Conservation (phyloP, 2,329 filamentous ascomycete species). For the Zymoseptoria brevis region DNA sequence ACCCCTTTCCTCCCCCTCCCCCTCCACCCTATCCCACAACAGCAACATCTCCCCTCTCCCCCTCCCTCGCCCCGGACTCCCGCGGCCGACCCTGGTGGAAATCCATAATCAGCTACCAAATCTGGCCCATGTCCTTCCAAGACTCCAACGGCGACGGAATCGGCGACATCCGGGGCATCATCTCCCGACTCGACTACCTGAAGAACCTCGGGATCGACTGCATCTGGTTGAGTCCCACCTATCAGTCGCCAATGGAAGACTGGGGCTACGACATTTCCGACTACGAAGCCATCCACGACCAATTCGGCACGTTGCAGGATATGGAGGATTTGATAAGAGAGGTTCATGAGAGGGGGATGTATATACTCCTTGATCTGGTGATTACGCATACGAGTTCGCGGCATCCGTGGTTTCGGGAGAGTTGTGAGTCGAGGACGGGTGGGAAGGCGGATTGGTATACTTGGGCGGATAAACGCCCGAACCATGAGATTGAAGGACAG, state of each 20-base stretch:
- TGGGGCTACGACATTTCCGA: constrained; percentile 64
- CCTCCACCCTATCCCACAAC: neutral
- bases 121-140: constrained; percentile 41
- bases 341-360: constrained; percentile 57
- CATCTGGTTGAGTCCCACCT: constrained; percentile 61
- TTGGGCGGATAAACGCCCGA: constrained; percentile 45
- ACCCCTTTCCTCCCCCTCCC: neutral
- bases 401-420: constrained; percentile 53
- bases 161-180: constrained; percentile 57
- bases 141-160: constrained; percentile 51
- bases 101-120: constrained; percentile 38
- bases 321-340: constrained; percentile 55
- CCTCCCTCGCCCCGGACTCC: constrained; percentile 1
- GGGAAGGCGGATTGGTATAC: constrained; percentile 50
- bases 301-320: constrained; percentile 60
- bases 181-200: constrained; percentile 52
- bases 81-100: constrained; percentile 36
- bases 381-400: constrained; percentile 67
- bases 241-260: constrained; percentile 53
- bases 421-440: constrained; percentile 42
- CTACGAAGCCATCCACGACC: constrained; percentile 57
- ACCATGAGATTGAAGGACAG: constrained; percentile 9
- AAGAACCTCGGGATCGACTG: constrained; percentile 53
- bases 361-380: constrained; percentile 65
- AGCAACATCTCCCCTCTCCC: too few species aligned